These are phyloP conservation scores for Parachaetomium inaequale DNA, from an alignment of 495 filamentous ascomycete species.

Conservation along the genomic window DNA sequence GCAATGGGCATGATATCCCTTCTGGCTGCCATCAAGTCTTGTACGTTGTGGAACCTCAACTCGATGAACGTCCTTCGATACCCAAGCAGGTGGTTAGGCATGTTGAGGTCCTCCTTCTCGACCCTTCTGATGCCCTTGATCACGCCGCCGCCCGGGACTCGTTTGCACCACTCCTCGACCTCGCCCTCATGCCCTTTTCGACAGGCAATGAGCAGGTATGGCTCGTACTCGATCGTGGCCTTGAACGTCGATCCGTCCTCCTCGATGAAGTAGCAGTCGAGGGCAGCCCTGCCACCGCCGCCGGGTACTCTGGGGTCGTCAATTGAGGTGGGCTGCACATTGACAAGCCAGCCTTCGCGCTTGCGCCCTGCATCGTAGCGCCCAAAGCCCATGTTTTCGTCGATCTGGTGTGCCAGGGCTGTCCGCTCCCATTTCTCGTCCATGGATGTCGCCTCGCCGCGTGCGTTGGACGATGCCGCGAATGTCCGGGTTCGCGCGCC, in stretches of 20 bases:
- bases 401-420: slow-evolving; percentile 81
- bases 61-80: slow-evolving; percentile 84
- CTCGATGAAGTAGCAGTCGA: slow-evolving; percentile 97
- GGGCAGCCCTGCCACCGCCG: slow-evolving; percentile 72
- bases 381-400: slow-evolving; percentile 89
- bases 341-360: slow-evolving; percentile 88
- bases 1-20: slow-evolving; percentile 84
- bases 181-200: slow-evolving; percentile 85
- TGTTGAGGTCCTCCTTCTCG: slow-evolving; percentile 89
- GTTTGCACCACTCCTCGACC: slow-evolving; percentile 91
- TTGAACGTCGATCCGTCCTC: slow-evolving; percentile 93
- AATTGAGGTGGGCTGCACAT: slow-evolving; percentile 84
- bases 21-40: slow-evolving; percentile 76
- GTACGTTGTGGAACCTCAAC: slow-evolving; percentile 81
- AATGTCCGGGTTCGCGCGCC: slow-evolving; percentile 62
- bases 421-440: slow-evolving; percentile 82
- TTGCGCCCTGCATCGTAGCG: slow-evolving; percentile 87
- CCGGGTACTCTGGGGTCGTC: slow-evolving; percentile 78
- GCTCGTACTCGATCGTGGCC: slow-evolving; percentile 92
- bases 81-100: slow-evolving; percentile 94
- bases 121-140: slow-evolving; percentile 73
- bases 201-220: slow-evolving; percentile 90
- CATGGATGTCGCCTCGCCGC: slow-evolving; percentile 77
- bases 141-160: slow-evolving; percentile 75
- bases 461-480: slow-evolving; percentile 66